Conservation (phyloP, 169 alveolate genomes). For the Plasmodium reichenowi region DNA sequence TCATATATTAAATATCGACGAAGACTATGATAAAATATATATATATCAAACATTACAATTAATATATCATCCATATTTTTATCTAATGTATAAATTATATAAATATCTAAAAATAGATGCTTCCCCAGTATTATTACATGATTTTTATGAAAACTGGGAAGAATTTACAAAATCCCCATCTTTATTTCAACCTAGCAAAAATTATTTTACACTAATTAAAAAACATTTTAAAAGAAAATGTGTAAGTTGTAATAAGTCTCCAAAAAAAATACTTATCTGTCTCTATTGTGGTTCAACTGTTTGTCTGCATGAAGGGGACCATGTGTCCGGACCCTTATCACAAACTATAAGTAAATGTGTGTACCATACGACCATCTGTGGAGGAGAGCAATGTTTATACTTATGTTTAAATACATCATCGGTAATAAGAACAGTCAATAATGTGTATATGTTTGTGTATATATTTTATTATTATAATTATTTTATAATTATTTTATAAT, state of each 20-base stretch:
- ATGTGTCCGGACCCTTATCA: conserved; percentile 20
- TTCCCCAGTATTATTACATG: conserved; percentile 36
- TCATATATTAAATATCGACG: conserved; percentile 36
- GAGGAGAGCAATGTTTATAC: conserved; percentile 64
- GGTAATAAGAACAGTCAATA: conserved; percentile 8
- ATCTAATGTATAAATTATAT: conserved; percentile 46
- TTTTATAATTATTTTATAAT: no score
- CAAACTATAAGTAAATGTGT: conserved; percentile 61
- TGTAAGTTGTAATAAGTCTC: conserved; percentile 46
- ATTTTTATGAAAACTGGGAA: conserved; percentile 54
- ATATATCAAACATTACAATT: conserved; percentile 34
- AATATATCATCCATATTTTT: conserved; percentile 59
- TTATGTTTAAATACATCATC: conserved; percentile 59
- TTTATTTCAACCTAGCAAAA: conserved; percentile 50
- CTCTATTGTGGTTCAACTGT: conserved; percentile 62
- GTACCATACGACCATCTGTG: conserved; percentile 62
- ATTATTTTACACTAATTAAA: conserved; percentile 59
- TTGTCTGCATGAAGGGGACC: conserved; percentile 43
- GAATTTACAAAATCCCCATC: conserved; percentile 37
- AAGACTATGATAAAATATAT: conserved; percentile 31
- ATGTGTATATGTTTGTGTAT: background rate
- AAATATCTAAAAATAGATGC: conserved; percentile 65
- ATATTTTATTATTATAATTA: no score
- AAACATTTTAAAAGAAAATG: conserved; percentile 53
- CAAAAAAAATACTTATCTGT: conserved; percentile 41